Base-by-base conservation (phyloP, 2,329 filamentous ascomycete species). In the Aspergillus neotritici region DNA sequence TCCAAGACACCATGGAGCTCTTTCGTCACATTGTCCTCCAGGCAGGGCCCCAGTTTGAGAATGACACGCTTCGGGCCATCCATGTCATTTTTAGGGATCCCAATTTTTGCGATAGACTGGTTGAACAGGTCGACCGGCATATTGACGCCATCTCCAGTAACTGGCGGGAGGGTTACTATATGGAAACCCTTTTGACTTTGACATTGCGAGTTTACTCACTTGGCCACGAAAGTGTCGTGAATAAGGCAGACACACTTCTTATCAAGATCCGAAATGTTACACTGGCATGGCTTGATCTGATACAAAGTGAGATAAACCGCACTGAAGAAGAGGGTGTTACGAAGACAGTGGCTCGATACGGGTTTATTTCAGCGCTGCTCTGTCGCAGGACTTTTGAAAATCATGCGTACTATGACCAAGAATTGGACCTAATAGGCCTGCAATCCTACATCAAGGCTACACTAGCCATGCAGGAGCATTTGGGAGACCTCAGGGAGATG, bases 111-210 rank as follows among this genome's bases (percentile, higher is more conserved):
- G 10, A 48, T 0, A 65, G 61, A 5, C 58, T 86, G 0, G 34
- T 73, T 0, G 59, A 73, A 0, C 71, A 79, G 30, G 54, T 86
- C 0, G 50, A 65, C 1, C 46, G 58, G n/a, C 70, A 71, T 1
- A 44, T 85, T 0, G 54, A 64, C 0, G 54, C 58, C 0, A 73
- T 86, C 6, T 55, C 59, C 0, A 58, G 65, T 0, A 85, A 79
- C 34, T 83, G 79, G 76, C 70, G 80, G 0, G 82, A 86, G 47
- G 66, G 63, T 0, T 60, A 77, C 40, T 69, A 71, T 11, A 83
- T 86, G 79, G 73, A 79, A 4, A 68, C 74, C 0, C 41, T 84
- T 2, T 68, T 83, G 4, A 76, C 70, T 0, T 51, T 85, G 0
- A 53, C 67, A 0, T 54, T 79, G 1, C 71, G 76, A 2, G 14